Base-by-base conservation (phyloP, 2,329 filamentous ascomycete genomes). In the Sclerotinia minor region DNA sequence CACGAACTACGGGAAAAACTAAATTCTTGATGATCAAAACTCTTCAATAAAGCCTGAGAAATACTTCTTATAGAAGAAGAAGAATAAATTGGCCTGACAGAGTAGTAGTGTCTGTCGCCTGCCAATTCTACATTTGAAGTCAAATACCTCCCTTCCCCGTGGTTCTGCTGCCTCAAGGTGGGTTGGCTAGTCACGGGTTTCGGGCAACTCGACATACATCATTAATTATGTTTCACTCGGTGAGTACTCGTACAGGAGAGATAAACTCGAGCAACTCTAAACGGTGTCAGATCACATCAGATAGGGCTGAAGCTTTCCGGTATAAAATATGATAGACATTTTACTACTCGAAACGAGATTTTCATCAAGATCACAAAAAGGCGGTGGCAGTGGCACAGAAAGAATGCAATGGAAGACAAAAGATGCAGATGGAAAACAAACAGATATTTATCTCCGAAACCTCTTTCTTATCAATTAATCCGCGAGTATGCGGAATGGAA, bases 241-340 rank as follows among this genome's bases (percentile, higher is more conserved):
- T 52, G 19, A 24, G 35, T 35, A n/a, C n/a, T n/a, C n/a, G n/a
- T n/a, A 35, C 35, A 8, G 7, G 7, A 8, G 7, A 35, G 35
- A 1, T 35, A 1, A 9, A 50, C 24, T 19, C 29, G 3, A 38
- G 21, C 53, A n/a, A 38, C 53, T 57, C 47, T 26, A 38, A 9
- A 50, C 19, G n/a, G 32, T 50, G 7, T 61, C 21, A 21, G 17
- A 35, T 26, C 29, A 50, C n/a, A 26, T 32, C 45, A 38, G 59
- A 50, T 63, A 63, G 32, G 59, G 47, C 45, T 63, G 45, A 63
- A 63, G 45, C 47, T 63, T 63, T 13, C n/a, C 15, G 26, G 53
- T 63, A 63, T 15, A 41, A 41, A 21, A 41, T 26, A 41, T 50
- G 59, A 63, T 50, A 41, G 8, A 55, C 9, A 38, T 55, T 55